These are phyloP conservation scores for Phaeosphaeria sp. DNA, from an alignment of 2,329 filamentous ascomycete species.

Conservation along the genomic window DNA sequence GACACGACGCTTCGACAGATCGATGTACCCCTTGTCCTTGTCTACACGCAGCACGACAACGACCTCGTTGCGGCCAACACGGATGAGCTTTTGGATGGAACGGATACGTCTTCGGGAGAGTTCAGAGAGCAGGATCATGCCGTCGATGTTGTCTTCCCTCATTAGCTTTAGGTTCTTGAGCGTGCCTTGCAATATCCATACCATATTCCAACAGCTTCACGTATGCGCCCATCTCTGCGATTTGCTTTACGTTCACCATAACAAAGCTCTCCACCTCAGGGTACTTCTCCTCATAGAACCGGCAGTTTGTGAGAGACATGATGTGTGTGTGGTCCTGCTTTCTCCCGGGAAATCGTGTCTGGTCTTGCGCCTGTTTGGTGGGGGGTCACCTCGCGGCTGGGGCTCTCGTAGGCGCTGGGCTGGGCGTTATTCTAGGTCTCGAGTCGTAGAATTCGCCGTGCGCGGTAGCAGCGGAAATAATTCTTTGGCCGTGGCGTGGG, in stretches of 20 bases:
- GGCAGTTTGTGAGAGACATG: conserved; percentile 96
- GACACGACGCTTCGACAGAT: conserved; percentile 97
- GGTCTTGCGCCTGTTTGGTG: conserved; percentile 18
- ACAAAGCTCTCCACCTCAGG: conserved; percentile 99
- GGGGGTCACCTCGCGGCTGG: conserved; percentile 4
- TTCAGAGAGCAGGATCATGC: conserved; percentile 99
- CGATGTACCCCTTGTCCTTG: conserved; percentile 99
- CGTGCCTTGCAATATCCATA: conserved; percentile 13
- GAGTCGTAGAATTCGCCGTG: neutral
- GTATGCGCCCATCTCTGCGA: conserved; percentile 99
- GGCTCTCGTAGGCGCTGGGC: neutral
- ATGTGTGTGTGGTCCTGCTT: conserved; percentile 49
- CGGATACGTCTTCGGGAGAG: conserved; percentile 97
- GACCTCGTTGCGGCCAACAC: conserved; percentile 96
- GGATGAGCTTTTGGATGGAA: conserved; percentile 98
- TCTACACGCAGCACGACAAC: conserved; percentile 98
- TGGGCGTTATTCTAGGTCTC: neutral
- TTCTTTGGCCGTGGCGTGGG: conserved; percentile 6
- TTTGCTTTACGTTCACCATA: conserved; percentile 99
- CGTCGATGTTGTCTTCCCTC: conserved; percentile 86
- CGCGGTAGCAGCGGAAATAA: neutral
- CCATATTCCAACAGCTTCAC: conserved; percentile 97
- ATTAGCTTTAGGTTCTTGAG: conserved; percentile 8
- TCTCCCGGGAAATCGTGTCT: conserved; percentile 9
- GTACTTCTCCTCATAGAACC: conserved; percentile 97